Conservation (phyloP, 208 protist species). For the Porcisia deanei region DNA sequence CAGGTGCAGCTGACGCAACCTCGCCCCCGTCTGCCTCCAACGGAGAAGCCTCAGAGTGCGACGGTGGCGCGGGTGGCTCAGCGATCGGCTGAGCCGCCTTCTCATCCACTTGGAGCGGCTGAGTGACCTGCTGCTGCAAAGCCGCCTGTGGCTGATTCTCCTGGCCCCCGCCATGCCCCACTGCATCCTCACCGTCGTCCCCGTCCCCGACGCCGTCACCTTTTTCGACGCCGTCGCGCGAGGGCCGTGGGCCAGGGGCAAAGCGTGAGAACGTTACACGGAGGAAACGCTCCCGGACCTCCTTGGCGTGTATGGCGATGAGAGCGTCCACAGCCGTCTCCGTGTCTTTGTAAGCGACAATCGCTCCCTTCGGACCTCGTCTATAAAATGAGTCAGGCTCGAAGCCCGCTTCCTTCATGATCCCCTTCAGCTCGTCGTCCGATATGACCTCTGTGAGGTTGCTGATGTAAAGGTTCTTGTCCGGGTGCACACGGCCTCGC, state of each 20-base stretch:
- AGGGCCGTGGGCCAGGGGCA: conserved; percentile 51
- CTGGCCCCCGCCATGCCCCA: not conserved
- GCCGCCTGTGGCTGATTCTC: not conserved
- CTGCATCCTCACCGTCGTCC: conserved; percentile 10
- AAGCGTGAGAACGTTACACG: conserved; percentile 87
- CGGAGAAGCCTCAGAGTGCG: not conserved
- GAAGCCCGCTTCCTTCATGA: conserved; percentile 48
- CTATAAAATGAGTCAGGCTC: conserved; percentile 53
- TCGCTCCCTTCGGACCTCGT: conserved; percentile 55
- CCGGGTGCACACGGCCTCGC: conserved; percentile 60
- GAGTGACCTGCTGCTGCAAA: not conserved
- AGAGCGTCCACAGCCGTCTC: conserved; percentile 73
- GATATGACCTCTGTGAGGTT: conserved; percentile 72
- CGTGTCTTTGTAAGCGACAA: conserved; percentile 61
- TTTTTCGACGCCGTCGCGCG: conserved; percentile 24
- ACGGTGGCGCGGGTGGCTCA: not conserved
- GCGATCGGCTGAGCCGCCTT: not conserved
- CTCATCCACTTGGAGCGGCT: not conserved
- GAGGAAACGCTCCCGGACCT: conserved; percentile 68
- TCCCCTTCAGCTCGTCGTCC: conserved; percentile 60
- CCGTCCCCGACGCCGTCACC: conserved; percentile 12
- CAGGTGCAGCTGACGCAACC: not conserved
- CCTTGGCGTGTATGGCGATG: conserved; percentile 67
- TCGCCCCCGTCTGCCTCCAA: not conserved
- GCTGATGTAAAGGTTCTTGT: conserved; percentile 78